Percentiles rank a stretch among this genome's conserved stretches.
Conservation (phyloP, 768 basidiomycete species). For the Termitomyces sp. region DNA sequence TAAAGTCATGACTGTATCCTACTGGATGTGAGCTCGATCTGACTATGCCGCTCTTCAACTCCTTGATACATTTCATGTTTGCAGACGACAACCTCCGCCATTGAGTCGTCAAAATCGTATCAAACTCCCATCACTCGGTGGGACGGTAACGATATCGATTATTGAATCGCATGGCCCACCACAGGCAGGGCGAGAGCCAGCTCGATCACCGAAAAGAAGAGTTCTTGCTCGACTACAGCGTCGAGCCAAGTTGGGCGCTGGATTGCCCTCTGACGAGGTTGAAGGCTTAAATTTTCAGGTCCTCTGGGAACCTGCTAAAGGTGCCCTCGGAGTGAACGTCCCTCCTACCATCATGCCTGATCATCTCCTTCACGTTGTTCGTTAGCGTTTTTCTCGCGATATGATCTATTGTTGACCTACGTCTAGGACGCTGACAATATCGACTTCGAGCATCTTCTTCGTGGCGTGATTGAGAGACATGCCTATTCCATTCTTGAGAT, state of each 20-base stretch:
- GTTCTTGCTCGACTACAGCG: slow-evolving; percentile 59
- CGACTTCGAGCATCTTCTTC: slow-evolving; percentile 69
- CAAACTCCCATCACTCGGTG: slow-evolving; percentile 59
- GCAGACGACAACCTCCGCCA: slow-evolving; percentile 22
- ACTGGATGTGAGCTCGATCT: slow-evolving; percentile 69
- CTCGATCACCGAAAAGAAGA: slow-evolving; percentile 47
- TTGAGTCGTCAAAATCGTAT: slow-evolving; percentile 26
- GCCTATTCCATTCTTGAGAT: slow-evolving; percentile 52
- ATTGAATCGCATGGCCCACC: slow-evolving; percentile 39
- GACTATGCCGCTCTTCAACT: neutral
- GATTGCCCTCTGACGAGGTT: slow-evolving; percentile 66
- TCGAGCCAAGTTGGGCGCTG: slow-evolving; percentile 49
- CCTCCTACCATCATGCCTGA: slow-evolving; percentile 36
- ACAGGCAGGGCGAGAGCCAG: slow-evolving; percentile 36
- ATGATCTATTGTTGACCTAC: neutral
- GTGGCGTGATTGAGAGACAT: slow-evolving; percentile 59
- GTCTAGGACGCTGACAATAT: slow-evolving; percentile 57
- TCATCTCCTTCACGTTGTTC: slow-evolving; percentile 49
- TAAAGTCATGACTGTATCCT: slow-evolving; percentile 66
- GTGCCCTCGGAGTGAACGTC: slow-evolving; percentile 57
- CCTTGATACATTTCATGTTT: neutral
- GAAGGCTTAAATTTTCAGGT: slow-evolving; percentile 66
- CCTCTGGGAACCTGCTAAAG: slow-evolving; percentile 70
- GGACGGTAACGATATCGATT: slow-evolving; percentile 69
- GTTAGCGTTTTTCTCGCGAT: slow-evolving; percentile 18